Conservation (phyloP, 768 basidiomycete genomes). For the Naematelia aurantialba region DNA sequence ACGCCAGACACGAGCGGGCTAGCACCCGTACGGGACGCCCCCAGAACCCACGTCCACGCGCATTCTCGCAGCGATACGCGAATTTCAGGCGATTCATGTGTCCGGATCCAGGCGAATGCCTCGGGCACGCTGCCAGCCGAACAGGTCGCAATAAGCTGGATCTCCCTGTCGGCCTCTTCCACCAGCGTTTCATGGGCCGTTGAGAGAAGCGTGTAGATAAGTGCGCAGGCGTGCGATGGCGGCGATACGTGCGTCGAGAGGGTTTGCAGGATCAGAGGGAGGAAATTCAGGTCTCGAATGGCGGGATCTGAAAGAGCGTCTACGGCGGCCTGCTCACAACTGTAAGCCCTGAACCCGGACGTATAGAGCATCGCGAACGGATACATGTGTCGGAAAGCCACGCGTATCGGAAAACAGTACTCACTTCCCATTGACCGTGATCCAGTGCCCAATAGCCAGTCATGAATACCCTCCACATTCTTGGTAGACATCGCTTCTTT, state of each 20-base stretch:
- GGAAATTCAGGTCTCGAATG: slow-evolving; percentile 36
- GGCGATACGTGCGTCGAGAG: slow-evolving; percentile 31
- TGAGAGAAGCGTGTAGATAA: slow-evolving; percentile 27
- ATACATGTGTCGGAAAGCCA: too few species aligned
- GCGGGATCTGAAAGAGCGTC: slow-evolving; percentile 30
- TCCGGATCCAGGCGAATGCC: slow-evolving; percentile 33
- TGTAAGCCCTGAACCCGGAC: neutral
- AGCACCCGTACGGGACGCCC: slow-evolving; percentile 17
- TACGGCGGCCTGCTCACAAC: slow-evolving; percentile 23
- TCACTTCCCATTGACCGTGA: slow-evolving; percentile 37
- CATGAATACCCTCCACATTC: slow-evolving; percentile 40
- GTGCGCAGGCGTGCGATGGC: slow-evolving; percentile 17
- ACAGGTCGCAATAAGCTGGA: slow-evolving; percentile 14
- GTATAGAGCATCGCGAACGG: too few species aligned
- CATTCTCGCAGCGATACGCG: slow-evolving; percentile 16
- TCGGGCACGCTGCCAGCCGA: slow-evolving; percentile 19
- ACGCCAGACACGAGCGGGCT: slow-evolving; percentile 17
- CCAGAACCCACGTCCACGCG: slow-evolving; percentile 34
- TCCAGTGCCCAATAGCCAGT: slow-evolving; percentile 43
- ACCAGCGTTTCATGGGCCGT: neutral
- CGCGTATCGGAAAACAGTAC: slow-evolving; percentile 5
- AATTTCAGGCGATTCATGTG: neutral
- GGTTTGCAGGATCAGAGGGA: slow-evolving; percentile 26
- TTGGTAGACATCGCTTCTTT: slow-evolving; percentile 29
- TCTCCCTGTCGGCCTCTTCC: slow-evolving; percentile 1